Evolutionary conservation across 148 eudicot genomes (phyloP).

Genomic region (Vaccinium myrtillus): DNA sequence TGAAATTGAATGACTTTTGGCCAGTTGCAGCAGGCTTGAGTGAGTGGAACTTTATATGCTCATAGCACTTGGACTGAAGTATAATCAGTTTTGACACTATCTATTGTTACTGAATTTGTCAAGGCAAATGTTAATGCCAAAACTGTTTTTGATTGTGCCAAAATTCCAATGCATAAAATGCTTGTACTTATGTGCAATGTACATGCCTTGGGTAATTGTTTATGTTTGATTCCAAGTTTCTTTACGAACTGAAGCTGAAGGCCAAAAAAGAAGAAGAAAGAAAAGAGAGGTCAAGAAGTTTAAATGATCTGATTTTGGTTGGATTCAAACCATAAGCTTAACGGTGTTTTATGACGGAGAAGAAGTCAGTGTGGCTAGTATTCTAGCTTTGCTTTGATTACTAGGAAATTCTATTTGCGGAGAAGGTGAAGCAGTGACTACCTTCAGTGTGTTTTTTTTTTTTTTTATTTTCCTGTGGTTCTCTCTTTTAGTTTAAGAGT

Average conservation of each 20-base stretch:
- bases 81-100: not conserved
- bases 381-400: not conserved
- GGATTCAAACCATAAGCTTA: not conserved
- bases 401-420: not conserved
- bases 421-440: not conserved
- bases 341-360: not conserved
- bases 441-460: not conserved
- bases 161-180: no score
- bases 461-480: no score
- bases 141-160: not conserved
- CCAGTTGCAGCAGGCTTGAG: not conserved
- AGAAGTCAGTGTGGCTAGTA: no score
- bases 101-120: not conserved
- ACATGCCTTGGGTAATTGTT: not conserved
- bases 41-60: no score
- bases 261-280: not conserved
- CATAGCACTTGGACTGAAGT: no score
- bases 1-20: not conserved
- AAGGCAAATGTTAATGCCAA: not conserved
- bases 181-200: no score
- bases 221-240: no score
- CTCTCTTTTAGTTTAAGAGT: not conserved
- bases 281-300: not conserved
- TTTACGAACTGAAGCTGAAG: not conserved
- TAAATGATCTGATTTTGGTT: not conserved